Percentiles rank a stretch among this genome's conserved stretches.
Evolutionary conservation across 176 grass and related monocot species (phyloP).

Genomic region (Oryza longistaminata): DNA sequence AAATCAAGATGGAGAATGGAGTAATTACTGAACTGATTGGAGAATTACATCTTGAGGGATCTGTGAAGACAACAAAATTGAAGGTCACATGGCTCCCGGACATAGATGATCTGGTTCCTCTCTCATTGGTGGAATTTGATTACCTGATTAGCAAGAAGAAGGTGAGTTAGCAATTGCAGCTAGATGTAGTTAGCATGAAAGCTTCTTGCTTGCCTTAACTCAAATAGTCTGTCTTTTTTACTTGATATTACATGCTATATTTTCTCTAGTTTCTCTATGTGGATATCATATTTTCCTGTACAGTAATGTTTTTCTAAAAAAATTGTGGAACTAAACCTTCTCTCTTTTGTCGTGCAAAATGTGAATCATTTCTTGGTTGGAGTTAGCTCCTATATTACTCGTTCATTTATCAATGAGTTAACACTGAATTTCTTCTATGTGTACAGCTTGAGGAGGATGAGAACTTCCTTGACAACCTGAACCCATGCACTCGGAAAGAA

Average conservation of each 20-base stretch:
- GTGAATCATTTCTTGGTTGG: neutral
- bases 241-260: neutral
- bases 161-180: conserved; percentile 34
- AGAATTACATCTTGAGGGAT: conserved; percentile 78
- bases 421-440: neutral
- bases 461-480: conserved; percentile 82
- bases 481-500: conserved; percentile 70
- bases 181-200: neutral
- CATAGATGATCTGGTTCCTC: conserved; percentile 65
- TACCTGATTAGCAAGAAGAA: conserved; percentile 90
- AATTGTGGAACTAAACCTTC: neutral
- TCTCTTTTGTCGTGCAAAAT: neutral
- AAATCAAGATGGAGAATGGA: conserved; percentile 68
- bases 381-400: neutral
- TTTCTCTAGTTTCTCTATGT: conserved; percentile 11
- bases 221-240: too few species aligned
- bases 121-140: conserved; percentile 80
- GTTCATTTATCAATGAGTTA: neutral
- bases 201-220: neutral
- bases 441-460: conserved; percentile 85
- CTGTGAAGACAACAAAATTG: conserved; percentile 86
- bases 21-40: conserved; percentile 62
- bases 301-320: too few species aligned
- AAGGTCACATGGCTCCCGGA: conserved; percentile 89
- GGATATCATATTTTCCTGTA: neutral